Evolutionary conservation across 2,329 filamentous ascomycete genomes (phyloP).

Genomic region (Trichoderma harzianum): DNA sequence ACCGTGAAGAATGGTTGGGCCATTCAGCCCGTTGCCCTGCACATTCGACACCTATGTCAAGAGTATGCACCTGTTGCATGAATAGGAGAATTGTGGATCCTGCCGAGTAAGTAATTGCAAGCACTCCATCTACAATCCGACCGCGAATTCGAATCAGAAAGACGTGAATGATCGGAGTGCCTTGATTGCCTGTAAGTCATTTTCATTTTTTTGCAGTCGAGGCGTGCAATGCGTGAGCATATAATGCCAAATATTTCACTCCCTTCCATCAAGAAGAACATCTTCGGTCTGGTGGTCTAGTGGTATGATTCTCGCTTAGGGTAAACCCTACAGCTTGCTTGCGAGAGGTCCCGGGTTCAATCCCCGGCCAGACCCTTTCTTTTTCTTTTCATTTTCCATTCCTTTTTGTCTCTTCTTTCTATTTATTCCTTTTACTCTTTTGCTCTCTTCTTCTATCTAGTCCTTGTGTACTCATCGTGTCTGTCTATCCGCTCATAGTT

Average conservation of each 20-base stretch:
- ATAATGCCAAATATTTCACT: neutral
- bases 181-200: neutral
- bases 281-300: conserved; percentile 10
- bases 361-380: conserved; percentile 41
- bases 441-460: neutral
- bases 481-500: neutral
- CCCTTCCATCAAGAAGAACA: neutral
- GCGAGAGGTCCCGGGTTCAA: conserved; percentile 48
- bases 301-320: conserved; percentile 19
- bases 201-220: neutral
- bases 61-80: neutral
- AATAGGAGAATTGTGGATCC: neutral
- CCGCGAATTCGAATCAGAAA: neutral
- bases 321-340: conserved; percentile 20
- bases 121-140: neutral
- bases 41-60: neutral
- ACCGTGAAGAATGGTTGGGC: neutral
- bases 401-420: neutral
- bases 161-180: neutral
- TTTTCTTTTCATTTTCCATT: neutral
- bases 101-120: neutral
- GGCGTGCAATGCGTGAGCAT: neutral
- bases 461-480: neutral
- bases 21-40: neutral
- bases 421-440: neutral